A percentile compares a stretch with the other conserved stretches of the same genome.
These are phyloP conservation scores for Mortierella sp. DNA, from an alignment of 371 early-diverging fungal genomes.

Conservation along the genomic window DNA sequence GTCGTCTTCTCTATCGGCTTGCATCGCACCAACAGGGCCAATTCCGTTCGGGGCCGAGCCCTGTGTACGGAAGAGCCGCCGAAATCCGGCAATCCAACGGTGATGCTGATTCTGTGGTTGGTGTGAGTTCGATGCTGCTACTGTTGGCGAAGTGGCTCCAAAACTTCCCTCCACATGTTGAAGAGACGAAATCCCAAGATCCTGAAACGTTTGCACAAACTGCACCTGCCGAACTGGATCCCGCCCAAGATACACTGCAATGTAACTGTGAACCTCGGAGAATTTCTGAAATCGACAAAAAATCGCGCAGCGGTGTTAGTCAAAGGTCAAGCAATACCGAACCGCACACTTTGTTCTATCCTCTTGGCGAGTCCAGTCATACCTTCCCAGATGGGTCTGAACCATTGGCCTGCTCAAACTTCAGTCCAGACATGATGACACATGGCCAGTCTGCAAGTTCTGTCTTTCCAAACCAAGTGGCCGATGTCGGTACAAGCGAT, in stretches of 20 bases:
- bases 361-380: too few relatives aligned
- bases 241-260: constrained; percentile 42
- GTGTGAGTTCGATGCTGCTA: not conserved
- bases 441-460: constrained; percentile 53
- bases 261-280: constrained; percentile 41
- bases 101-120: constrained; percentile 8
- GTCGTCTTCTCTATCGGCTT: constrained; percentile 13
- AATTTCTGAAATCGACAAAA: constrained; percentile 26
- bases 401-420: constrained; percentile 48
- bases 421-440: constrained; percentile 46
- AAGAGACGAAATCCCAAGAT: constrained; percentile 37
- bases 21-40: not conserved
- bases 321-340: too few relatives aligned
- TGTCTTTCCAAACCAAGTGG: constrained; percentile 45
- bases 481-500: constrained; percentile 39
- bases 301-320: too few relatives aligned
- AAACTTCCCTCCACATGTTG: constrained; percentile 9
- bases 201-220: constrained; percentile 44
- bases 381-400: constrained; percentile 39
- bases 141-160: not conserved
- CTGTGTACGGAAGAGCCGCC: constrained; percentile 35
- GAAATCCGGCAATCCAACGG: constrained; percentile 50
- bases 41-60: not conserved
- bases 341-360: too few relatives aligned
- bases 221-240: constrained; percentile 40